phyloP scores from a whole-genome alignment of 2,329 filamentous ascomycete species.

The Arthrobotrys conoides region DNA sequence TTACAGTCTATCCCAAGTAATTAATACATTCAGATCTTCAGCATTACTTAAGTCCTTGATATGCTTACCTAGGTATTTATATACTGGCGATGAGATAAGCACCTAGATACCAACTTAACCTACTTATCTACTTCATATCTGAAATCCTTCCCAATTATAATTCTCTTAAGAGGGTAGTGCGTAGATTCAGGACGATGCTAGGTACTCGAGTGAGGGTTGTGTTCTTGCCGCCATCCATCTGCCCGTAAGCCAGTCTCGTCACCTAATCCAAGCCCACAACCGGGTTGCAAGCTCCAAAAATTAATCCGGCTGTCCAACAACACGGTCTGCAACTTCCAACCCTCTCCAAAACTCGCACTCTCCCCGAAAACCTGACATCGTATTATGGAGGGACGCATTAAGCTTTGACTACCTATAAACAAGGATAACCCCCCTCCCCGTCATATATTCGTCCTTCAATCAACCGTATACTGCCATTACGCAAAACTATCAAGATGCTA shows the following conservation, averaged over 20 bases:
- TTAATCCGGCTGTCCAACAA: conserved; percentile 11
- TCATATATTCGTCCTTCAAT: neutral
- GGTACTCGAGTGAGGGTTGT: no score
- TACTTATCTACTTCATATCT: no score
- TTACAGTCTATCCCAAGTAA: neutral
- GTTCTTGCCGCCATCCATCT: conserved; percentile 20
- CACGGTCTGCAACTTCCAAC: conserved; percentile 1
- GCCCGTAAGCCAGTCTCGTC: neutral
- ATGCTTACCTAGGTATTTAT: no score
- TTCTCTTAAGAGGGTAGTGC: no score
- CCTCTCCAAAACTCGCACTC: conserved; percentile 21
- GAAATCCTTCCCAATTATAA: no score
- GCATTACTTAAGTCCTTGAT: no score
- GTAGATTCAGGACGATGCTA: no score
- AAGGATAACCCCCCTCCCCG: neutral
- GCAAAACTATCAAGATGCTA: conserved; percentile 38
- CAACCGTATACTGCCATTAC: neutral
- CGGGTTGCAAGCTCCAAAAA: neutral
- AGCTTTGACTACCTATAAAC: neutral
- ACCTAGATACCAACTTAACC: no score
- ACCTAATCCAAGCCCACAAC: neutral
- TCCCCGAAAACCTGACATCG: conserved; percentile 18
- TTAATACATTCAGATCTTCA: neutral
- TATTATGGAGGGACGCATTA: conserved; percentile 24
- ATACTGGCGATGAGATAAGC: no score